Base-by-base conservation (phyloP, 2,329 filamentous ascomycete species). In the Aspergillus jensenii region DNA sequence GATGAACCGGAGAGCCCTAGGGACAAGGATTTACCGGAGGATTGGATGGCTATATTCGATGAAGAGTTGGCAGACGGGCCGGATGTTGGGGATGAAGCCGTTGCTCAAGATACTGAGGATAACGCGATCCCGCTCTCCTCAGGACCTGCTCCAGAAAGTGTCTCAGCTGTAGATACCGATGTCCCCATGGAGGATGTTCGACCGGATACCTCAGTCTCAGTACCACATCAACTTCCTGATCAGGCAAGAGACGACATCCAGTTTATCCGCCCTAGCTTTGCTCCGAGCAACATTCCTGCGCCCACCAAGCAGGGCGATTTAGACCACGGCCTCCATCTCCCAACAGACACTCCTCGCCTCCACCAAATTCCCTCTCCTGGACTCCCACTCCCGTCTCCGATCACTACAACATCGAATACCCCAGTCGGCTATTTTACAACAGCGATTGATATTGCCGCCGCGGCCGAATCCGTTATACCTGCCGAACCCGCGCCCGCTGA, bases 1-100 rank as follows among this genome's bases (percentile, higher is more conserved):
- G 89, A 88, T 67, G 83, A 85, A 56, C 89, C 90, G 1, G 87
- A 86, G 7, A 93, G 87, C 52, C 90, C 90, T 0, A 52, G 3
- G 84, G 88, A 67, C 81, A 79, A 35, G 75, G 81, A 61, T 41
- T 57, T 44, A 14, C 64, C 46, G 43, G 60, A 40, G 60, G 72
- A 70, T 37, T 72, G 66, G 70, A 65, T 67, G 39, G 60, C 63
- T 55, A 66, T 65, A 33, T 61, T 72, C 43, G 67, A 69, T 39
- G 67, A 66, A 21, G 66, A 67, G 2, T 62, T 49, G 31, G 56
- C 19, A 60, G 39, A 51, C 46, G 59, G 37, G 37, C 25, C 52
- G 48, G 54, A 64, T 39, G 33, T 31, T 23, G 45, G 59, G 17
- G 62, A 52, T 46, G 60, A 67, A 52, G 52, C 50, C 39, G n/a